These are phyloP conservation scores for Cocos nucifera DNA, from an alignment of 176 grass and related monocot species.

Conservation along the genomic window DNA sequence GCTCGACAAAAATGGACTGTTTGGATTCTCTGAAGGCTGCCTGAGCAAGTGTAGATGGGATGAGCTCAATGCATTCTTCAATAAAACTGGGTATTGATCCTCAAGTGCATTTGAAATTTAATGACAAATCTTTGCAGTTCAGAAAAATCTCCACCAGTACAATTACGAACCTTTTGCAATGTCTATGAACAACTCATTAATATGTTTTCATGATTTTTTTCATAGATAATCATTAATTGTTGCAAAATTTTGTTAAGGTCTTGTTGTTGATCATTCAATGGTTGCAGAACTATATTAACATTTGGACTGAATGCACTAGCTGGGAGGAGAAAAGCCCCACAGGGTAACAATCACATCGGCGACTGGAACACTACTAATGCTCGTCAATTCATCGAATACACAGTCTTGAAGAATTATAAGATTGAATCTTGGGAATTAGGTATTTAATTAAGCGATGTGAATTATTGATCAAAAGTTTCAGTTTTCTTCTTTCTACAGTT, in stretches of 20 bases:
- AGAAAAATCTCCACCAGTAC: too few relatives aligned
- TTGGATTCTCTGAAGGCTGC: constrained; percentile 42
- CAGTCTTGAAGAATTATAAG: constrained; percentile 31
- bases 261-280: not conserved
- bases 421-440: constrained; percentile 54
- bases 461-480: not conserved
- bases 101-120: too few relatives aligned
- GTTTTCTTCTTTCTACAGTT: not conserved
- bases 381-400: constrained; percentile 37
- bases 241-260: too few relatives aligned
- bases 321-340: constrained; percentile 23
- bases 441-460: constrained; percentile 5
- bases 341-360: constrained; percentile 24
- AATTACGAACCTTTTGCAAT: too few relatives aligned
- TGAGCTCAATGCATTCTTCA: constrained; percentile 46
- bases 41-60: constrained; percentile 40
- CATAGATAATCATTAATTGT: too few relatives aligned
- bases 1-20: constrained; percentile 25
- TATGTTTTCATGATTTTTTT: too few relatives aligned
- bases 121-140: too few relatives aligned
- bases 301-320: constrained; percentile 56
- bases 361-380: constrained; percentile 39
- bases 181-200: too few relatives aligned
- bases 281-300: constrained; percentile 36
- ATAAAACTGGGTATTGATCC: constrained; percentile 26